Evolutionary conservation across 306 rosid genomes (phyloP), one percentile per base, ranked within the genome.

Genomic region (Glycyrrhiza uralensis): DNA sequence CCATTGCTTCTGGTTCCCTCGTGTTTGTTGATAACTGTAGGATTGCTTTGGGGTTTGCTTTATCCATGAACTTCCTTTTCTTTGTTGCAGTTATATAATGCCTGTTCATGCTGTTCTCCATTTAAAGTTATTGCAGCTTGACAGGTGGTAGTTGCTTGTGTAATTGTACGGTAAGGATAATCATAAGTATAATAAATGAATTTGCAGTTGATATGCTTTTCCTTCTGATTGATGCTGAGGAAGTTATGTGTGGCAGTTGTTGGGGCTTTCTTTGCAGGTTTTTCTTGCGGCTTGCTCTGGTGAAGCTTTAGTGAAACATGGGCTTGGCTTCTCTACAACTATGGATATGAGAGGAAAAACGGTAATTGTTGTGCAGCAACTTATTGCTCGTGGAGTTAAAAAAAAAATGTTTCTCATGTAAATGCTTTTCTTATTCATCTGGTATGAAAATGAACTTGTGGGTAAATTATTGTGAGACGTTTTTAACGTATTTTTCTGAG

Each of bases 21-120:
- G 11, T 45, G 22, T 51, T 41, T 51, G 5, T 13, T 36, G 64
- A 36, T 33, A 8, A 22, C 11, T 41, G 15, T 29, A 1, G 28
- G 38, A 17, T 42, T 22, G 23, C 57, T n/a, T 50, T 32, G 39
- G 24, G 14, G 42, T 29, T 15, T 3, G 13, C 7, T 20, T 15
- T 14, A 3, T 57, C n/a, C 24, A 29, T 15, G 5, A 45, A 5
- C 17, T 47, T 11, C 28, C 4, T 12, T 9, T 51, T 26, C 59
- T 32, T 36, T 50, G 26, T 75, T 77, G 86, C 83, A 87, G 96
- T 83, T 80, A 66, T 75, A 69, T 75, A 75, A 83, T 85, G 55
- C 96, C 92, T 87, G 90, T 83, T 81, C 83, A 79, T 61, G 88
- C 90, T 87, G 90, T 74, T 56, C 79, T 76, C 84, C 87, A 61